Conservation (phyloP, 148 eudicot genomes). For the Persicaria maculosa region DNA sequence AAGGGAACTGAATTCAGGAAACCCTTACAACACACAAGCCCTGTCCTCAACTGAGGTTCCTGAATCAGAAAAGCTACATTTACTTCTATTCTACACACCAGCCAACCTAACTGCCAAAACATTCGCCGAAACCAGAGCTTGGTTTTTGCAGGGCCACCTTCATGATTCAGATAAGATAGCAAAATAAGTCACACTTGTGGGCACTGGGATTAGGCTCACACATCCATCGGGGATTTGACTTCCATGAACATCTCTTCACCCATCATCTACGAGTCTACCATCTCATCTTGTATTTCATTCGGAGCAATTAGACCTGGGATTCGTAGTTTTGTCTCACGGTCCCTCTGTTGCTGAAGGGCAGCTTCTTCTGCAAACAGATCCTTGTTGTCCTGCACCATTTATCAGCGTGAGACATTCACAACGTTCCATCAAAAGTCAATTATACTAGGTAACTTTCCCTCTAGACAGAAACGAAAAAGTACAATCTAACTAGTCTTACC, state of each 20-base stretch:
- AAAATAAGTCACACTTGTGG: neutral
- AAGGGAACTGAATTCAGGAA: constrained; percentile 1
- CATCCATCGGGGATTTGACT: neutral
- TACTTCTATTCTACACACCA: constrained; percentile 9
- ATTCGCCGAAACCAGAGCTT: constrained; percentile 1
- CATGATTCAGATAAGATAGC: neutral
- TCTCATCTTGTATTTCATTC: constrained; percentile 90
- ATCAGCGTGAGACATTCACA: neutral
- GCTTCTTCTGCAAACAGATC: constrained; percentile 97
- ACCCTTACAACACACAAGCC: neutral
- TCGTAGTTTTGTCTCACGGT: constrained; percentile 71
- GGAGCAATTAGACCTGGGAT: constrained; percentile 95
- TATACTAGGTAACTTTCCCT: neutral
- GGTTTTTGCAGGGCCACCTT: neutral
- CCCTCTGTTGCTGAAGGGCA: constrained; percentile 85
- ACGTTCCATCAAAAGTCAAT: neutral
- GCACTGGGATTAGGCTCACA: neutral
- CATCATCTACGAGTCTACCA: constrained; percentile 58
- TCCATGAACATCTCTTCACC: neutral
- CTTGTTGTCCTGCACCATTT: constrained; percentile 77
- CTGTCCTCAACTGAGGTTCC: neutral
- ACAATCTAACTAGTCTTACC: constrained; percentile 29
- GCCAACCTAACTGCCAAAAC: neutral
- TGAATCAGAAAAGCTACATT: constrained; percentile 4
- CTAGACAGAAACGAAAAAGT: neutral